A percentile compares a stretch with the other conserved stretches of the same genome.
phyloP scores from a whole-genome alignment of 2,329 filamentous ascomycete genomes.

The Tolypocladium cylindrosporum region DNA sequence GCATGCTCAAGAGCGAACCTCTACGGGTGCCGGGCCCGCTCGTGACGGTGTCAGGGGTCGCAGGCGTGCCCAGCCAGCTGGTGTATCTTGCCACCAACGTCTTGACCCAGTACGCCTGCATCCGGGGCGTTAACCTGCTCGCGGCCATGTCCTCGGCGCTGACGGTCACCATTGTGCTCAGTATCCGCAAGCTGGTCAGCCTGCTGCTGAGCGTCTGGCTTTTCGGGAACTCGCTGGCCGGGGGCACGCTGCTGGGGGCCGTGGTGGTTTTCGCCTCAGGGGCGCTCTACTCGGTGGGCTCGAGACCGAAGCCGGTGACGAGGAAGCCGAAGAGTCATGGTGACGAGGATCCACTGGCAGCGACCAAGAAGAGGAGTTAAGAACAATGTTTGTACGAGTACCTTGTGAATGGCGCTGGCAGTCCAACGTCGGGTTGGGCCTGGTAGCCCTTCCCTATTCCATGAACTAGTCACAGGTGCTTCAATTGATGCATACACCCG shows the following conservation, averaged over 20 bases:
- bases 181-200: slow-evolving; percentile 88
- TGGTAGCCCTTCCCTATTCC: background rate
- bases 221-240: slow-evolving; percentile 75
- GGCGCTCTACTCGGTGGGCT: slow-evolving; percentile 80
- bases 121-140: slow-evolving; percentile 90
- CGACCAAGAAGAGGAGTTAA: background rate
- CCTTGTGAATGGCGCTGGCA: background rate
- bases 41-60: slow-evolving; percentile 3
- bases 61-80: slow-evolving; percentile 54
- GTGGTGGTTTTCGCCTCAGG: slow-evolving; percentile 81
- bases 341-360: background rate
- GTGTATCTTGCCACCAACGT: slow-evolving; percentile 67
- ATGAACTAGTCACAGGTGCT: background rate
- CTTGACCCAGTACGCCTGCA: slow-evolving; percentile 87
- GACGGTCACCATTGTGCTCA: slow-evolving; percentile 92
- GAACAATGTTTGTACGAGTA: background rate
- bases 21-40: slow-evolving; percentile 25
- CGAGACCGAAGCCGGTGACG: slow-evolving; percentile 14
- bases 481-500: slow-evolving; percentile 12
- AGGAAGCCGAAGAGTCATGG: background rate
- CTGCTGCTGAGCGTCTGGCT: slow-evolving; percentile 85
- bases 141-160: slow-evolving; percentile 81
- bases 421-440: background rate
- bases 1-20: slow-evolving; percentile 53
- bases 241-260: slow-evolving; percentile 71